Evolutionary conservation across 129 eudicot genomes (phyloP).

Genomic region (Saposhnikovia divaricata): DNA sequence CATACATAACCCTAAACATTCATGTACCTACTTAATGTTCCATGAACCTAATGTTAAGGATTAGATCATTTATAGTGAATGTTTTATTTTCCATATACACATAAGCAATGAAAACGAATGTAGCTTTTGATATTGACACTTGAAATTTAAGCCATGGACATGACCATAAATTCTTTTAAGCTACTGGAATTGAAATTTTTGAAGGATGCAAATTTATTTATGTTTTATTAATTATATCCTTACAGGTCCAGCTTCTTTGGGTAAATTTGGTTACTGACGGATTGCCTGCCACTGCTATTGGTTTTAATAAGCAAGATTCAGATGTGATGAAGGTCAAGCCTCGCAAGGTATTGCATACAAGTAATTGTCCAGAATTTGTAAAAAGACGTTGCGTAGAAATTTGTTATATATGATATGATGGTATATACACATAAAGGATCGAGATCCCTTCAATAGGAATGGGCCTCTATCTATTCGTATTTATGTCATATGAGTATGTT

Average conservation of each 20-base stretch:
- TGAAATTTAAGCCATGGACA: background rate
- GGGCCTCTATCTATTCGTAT: background rate
- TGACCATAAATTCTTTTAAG: background rate
- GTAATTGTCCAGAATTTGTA: background rate
- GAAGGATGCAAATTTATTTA: background rate
- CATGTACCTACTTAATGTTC: background rate
- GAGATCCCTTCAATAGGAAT: background rate
- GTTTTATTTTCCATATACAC: background rate
- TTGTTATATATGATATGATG: background rate
- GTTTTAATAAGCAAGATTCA: conserved; percentile 94
- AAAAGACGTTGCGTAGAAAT: background rate
- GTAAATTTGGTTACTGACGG: conserved; percentile 98
- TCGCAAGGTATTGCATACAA: conserved; percentile 56
- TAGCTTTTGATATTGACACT: background rate
- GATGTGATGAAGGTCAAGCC: conserved; percentile 99
- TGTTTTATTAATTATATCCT: background rate
- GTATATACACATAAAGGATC: background rate
- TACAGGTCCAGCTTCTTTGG: conserved; percentile 99
- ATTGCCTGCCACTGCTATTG: conserved; percentile 98
- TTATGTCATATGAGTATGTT: background rate
- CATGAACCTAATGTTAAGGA: background rate
- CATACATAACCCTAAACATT: background rate
- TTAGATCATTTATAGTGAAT: background rate
- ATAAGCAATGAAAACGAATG: background rate
- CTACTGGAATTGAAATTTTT: too few relatives aligned